Evolutionary conservation across 257 asterid species (phyloP), one percentile per base, ranked within the genome.

Genomic region (Thymus mandschuricus): DNA sequence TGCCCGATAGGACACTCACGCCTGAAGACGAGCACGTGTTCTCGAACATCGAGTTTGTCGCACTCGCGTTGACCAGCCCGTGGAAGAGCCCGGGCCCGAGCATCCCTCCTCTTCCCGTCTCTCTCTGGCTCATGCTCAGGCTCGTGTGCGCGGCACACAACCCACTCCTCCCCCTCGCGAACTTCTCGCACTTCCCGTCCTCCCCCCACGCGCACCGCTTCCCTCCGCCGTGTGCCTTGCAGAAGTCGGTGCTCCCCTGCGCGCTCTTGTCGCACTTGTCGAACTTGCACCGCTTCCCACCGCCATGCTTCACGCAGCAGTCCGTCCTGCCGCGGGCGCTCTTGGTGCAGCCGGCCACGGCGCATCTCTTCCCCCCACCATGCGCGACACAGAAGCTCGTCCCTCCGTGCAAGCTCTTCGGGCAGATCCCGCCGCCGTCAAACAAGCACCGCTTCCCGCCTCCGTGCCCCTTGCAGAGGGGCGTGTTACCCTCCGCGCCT

Each of bases 161-260:
- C 62, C 98, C 98, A 6, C 86, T 88, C 74, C 69, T 90, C 4
- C 98, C 98, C 73, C 98, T 66, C 0, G 98, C 97, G 29, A 92
- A 92, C 30, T 92, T 92, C 76, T 90, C 97, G 58, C 98, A 92
- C 68, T 76, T 88, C 28, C 95, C 97, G 8, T 79, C 97, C 13
- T 79, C 89, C 0, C 84, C 96, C 97, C 97, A 92, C 67, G 75
- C 80, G 70, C 98, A 92, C 64, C 93, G 77, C 82, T 88, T 92
- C 44, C 97, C 98, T 3, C 98, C 97, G 1, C 98, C 98, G n/a
- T 92, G 98, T 0, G 97, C 97, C 81, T 92, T 92, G 83, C 98
- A 92, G 75, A 88, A 86, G 30, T 90, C 94, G 0, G 97, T 92
- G 82, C 98, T 90, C 1, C 98, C 98, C 72, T 92, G 98, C 4